phyloP scores from a whole-genome alignment of 2,329 filamentous ascomycete species.

The Cordyceps cicadae region DNA sequence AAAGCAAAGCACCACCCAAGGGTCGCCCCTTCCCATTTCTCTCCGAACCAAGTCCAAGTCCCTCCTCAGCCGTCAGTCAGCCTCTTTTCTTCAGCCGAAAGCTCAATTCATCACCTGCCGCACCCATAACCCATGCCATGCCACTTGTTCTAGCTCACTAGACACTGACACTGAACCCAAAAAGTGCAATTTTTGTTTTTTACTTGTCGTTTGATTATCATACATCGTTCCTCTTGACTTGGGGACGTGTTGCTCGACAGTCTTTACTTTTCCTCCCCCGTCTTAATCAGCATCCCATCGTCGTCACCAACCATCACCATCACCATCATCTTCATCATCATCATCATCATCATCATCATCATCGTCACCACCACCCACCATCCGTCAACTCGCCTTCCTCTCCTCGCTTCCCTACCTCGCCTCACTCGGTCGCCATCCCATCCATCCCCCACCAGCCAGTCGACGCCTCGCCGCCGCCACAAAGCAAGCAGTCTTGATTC shows the following conservation, averaged over 20 bases:
- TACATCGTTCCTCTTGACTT: neutral
- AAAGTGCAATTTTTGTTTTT: neutral
- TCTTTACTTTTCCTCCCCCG: neutral
- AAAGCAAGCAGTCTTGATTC: neutral
- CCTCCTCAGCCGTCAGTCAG: neutral
- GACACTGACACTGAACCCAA: neutral
- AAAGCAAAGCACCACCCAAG: neutral
- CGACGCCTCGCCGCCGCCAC: neutral
- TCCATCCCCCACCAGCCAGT: neutral
- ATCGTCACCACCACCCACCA: too few relatives aligned
- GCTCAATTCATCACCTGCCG: neutral
- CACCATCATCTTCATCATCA: neutral
- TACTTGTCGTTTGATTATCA: neutral
- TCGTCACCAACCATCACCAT: too few relatives aligned
- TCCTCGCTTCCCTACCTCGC: neutral
- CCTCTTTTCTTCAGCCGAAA: neutral
- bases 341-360: too few relatives aligned
- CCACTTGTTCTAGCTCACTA: neutral
- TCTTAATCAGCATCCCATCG: neutral
- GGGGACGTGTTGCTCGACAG: neutral
- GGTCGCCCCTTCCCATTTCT: neutral
- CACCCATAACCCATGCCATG: too few relatives aligned
- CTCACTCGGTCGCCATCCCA: neutral
- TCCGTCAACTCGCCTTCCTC: neutral
- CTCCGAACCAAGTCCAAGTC: neutral